These are phyloP conservation scores for Kodamaea alishanica DNA, from an alignment of 1,139 yeast species.

Conservation along the genomic window DNA sequence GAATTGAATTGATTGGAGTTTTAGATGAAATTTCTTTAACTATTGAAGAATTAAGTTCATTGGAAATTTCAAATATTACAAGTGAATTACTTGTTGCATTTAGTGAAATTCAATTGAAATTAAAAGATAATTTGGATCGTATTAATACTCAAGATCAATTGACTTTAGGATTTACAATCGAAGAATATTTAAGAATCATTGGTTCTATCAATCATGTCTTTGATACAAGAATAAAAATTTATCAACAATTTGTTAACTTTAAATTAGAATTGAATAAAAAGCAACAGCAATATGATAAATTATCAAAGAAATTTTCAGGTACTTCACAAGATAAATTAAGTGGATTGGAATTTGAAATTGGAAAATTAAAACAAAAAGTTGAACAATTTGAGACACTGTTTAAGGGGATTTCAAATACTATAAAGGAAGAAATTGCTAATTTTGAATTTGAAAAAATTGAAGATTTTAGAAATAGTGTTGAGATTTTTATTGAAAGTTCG, in stretches of 20 bases:
- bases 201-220: slow-evolving; percentile 74
- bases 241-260: slow-evolving; percentile 53
- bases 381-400: slow-evolving; percentile 56
- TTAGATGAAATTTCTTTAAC: slow-evolving; percentile 49
- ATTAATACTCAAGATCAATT: slow-evolving; percentile 82
- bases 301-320: slow-evolving; percentile 47
- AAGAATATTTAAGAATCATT: slow-evolving; percentile 78
- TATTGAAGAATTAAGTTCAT: slow-evolving; percentile 65
- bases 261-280: slow-evolving; percentile 45
- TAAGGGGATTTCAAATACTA: slow-evolving; percentile 56
- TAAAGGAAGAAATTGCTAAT: slow-evolving; percentile 61
- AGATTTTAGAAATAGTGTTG: slow-evolving; percentile 88
- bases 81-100: slow-evolving; percentile 55
- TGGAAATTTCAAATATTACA: slow-evolving; percentile 72
- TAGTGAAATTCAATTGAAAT: slow-evolving; percentile 65
- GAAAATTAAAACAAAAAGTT: slow-evolving; percentile 55
- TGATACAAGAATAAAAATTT: slow-evolving; percentile 69
- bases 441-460: slow-evolving; percentile 76
- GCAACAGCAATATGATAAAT: slow-evolving; percentile 50
- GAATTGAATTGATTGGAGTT: slow-evolving; percentile 61
- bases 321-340: slow-evolving; percentile 63
- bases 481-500: slow-evolving; percentile 83
- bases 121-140: slow-evolving; percentile 74
- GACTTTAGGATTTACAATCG: slow-evolving; percentile 82
- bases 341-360: slow-evolving; percentile 54